Evolutionary conservation across 169 alveolate genomes (phyloP).

Genomic region (Plasmodium vinckei): DNA sequence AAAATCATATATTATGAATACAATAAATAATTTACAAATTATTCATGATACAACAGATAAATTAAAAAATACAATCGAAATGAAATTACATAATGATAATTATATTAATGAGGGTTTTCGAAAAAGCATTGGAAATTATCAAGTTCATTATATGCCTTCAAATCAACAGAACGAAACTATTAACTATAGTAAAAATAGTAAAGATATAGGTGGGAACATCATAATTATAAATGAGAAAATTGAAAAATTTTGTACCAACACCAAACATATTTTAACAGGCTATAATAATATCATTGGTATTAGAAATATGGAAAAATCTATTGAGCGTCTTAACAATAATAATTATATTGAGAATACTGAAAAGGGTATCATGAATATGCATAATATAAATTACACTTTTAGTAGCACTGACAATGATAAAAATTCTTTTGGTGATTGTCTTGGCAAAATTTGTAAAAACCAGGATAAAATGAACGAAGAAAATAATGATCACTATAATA

Average conservation of each 20-base stretch:
- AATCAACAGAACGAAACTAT: conserved; percentile 2
- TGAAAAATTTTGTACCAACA: not conserved
- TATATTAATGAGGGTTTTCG: conserved; percentile 9
- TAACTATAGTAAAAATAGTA: not conserved
- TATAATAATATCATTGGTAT: too few species aligned
- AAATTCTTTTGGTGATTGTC: not conserved
- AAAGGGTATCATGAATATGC: not conserved
- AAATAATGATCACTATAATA: not conserved
- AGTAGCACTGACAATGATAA: not conserved
- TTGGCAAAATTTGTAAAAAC: not conserved
- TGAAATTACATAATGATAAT: not conserved
- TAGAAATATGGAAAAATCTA: too few species aligned
- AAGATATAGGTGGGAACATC: not conserved
- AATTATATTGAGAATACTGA: not conserved
- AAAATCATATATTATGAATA: not conserved
- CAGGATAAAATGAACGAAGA: not conserved
- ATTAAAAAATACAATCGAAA: not conserved
- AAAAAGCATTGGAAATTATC: not conserved
- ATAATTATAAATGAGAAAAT: not conserved
- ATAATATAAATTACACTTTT: not conserved
- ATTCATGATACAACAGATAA: not conserved
- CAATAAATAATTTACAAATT: conserved; percentile 10
- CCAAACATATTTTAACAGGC: too few species aligned
- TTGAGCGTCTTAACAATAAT: not conserved
- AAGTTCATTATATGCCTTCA: conserved; percentile 1